Evolutionary conservation across 176 grass and related monocot genomes (phyloP).

Genomic region (Areca catechu): DNA sequence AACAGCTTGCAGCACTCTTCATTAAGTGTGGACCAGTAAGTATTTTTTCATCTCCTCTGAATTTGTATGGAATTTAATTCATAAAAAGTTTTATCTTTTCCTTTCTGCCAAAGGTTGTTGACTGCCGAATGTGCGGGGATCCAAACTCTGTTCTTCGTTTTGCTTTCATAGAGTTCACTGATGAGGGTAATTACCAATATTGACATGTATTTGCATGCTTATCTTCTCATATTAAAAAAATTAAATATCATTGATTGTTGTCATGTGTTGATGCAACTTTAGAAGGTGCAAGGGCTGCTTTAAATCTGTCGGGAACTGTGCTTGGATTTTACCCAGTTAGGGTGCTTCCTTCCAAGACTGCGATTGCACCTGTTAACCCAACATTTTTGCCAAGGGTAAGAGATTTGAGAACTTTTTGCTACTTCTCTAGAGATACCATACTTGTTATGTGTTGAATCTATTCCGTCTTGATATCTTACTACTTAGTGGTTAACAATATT

Average conservation of each 20-base stretch:
- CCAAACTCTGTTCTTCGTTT: slow-evolving; percentile 98
- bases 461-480: background rate
- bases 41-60: slow-evolving; percentile 5
- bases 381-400: slow-evolving; percentile 87
- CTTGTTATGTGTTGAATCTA: too few relatives aligned
- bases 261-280: slow-evolving; percentile 11
- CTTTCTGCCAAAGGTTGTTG: slow-evolving; percentile 65
- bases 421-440: too few relatives aligned
- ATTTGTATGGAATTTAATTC: background rate
- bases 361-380: slow-evolving; percentile 94
- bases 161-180: slow-evolving; percentile 99
- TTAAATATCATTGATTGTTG: background rate
- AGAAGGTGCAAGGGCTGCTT: slow-evolving; percentile 81
- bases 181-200: slow-evolving; percentile 60
- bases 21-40: slow-evolving; percentile 81
- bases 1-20: slow-evolving; percentile 89
- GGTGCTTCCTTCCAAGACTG: slow-evolving; percentile 96
- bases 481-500: background rate
- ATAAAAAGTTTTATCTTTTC: slow-evolving; percentile 5
- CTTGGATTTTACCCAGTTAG: slow-evolving; percentile 97
- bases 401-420: background rate
- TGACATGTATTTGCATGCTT: slow-evolving; percentile 1
- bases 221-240: background rate
- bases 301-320: slow-evolving; percentile 87
- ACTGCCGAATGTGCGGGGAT: slow-evolving; percentile 96